Base-by-base conservation (phyloP, 2,329 filamentous ascomycete genomes). In the Aspergillus aculeatinus region DNA sequence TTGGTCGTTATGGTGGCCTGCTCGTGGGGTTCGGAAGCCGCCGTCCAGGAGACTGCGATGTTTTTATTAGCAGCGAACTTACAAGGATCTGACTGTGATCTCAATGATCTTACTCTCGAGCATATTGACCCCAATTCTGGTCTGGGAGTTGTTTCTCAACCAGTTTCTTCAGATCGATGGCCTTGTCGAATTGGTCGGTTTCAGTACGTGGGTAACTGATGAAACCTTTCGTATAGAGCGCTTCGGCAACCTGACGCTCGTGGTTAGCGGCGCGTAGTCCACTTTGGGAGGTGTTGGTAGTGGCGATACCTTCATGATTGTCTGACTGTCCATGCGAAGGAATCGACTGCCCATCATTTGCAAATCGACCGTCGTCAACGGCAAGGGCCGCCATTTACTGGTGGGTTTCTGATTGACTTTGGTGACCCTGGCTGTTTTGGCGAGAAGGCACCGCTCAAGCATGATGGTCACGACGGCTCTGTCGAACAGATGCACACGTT, bases 121-220 rank as follows among this genome's bases (percentile, higher is more conserved):
- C 92, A 74, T 93, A 96, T 21, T 78, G 73, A 0, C 92, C 92
- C 95, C 94, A 99, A 63, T 82, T 79, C 48, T 80, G 79, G 70
- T 92, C 91, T 60, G 87, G 87, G 1, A 85, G 87, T 74, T 99
- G 95, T 71, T 96, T 97, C 68, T 91, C 86, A 19, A 97, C 85
- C 9, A 99, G 80, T 23, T 83, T 85, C 63, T 85, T 86, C 21
- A 99, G 82, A 72, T 98, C 89, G 80, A 98, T 97, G 4, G 85
- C 94, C 68, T 86, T 87, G 70, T 97, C 93, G 71, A 98, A 99
- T 33, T 94, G 90, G 74, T 99, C 95, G 0, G 95, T 99, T 76
- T 99, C 95, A 0, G 95, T 99, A 76, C 95, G 88, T 1, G 95
- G 95, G 76, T 99, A 99, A 75, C 93, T 97, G 76, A 99, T 96